phyloP scores from a whole-genome alignment of 129 eudicot species.

The Pittosporum tobira region DNA sequence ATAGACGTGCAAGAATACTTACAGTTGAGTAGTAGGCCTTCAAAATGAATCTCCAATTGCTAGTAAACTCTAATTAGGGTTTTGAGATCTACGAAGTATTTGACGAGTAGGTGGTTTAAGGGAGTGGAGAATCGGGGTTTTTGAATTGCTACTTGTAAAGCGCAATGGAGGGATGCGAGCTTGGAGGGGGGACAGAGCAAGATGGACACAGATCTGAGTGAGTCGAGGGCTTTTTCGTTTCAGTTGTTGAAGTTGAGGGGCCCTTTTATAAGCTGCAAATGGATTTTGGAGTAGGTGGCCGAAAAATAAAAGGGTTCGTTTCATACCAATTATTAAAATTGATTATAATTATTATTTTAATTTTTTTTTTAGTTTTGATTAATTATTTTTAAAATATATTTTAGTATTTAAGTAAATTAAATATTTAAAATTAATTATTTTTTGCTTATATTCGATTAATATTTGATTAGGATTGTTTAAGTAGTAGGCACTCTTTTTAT shows the following conservation, averaged over 20 bases:
- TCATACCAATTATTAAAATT: no score
- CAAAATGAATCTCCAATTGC: background rate
- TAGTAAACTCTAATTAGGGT: background rate
- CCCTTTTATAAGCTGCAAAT: conserved; percentile 5
- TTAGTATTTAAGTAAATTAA: no score
- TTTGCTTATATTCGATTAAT: no score
- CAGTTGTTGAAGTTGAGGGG: no score
- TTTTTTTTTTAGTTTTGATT: no score
- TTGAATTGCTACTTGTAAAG: background rate
- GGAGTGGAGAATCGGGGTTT: conserved; percentile 1
- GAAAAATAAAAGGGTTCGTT: no score
- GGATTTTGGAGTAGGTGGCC: background rate
- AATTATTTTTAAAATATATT: no score
- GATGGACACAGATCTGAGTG: background rate
- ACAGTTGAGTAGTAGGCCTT: conserved; percentile 1
- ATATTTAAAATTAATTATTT: no score
- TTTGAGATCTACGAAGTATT: background rate
- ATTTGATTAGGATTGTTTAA: no score
- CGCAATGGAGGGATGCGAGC: conserved; percentile 5
- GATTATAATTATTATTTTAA: no score
- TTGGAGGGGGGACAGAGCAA: conserved; percentile 19
- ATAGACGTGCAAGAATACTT: background rate
- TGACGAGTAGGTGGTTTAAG: background rate
- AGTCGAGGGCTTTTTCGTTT: conserved; percentile 1
- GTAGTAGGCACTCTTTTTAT: no score